Evolutionary conservation across 169 alveolate species (phyloP).

Genomic region (Cyclospora cayetanensis): DNA sequence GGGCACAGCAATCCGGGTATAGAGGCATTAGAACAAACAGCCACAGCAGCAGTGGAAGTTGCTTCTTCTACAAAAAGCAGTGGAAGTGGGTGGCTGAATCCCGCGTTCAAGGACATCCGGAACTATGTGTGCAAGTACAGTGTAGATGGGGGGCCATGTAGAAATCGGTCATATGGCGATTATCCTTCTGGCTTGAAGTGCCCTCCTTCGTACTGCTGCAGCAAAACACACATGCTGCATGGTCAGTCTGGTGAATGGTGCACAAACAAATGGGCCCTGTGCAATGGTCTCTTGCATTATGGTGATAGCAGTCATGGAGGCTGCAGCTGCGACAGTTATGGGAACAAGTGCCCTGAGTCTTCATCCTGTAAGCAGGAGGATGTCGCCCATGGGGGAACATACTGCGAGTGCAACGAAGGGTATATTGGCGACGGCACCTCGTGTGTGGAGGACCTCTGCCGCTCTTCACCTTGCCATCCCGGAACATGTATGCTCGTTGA

Average conservation of each 20-base stretch:
- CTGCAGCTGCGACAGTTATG: background rate
- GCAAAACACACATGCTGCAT: background rate
- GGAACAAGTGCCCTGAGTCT: background rate
- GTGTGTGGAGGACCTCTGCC: background rate
- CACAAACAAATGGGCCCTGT: background rate
- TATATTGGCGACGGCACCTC: background rate
- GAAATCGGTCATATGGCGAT: background rate
- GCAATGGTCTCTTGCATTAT: background rate
- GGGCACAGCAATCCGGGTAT: no score
- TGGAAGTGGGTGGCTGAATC: no score
- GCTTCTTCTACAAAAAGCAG: no score
- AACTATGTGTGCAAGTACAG: background rate
- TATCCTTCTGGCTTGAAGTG: background rate
- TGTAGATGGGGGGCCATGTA: conserved; percentile 2
- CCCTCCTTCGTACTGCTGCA: conserved; percentile 15
- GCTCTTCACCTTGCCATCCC: background rate
- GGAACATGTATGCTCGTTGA: background rate
- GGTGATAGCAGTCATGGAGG: background rate
- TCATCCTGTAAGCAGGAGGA: background rate
- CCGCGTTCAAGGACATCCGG: no score
- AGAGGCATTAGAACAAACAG: no score
- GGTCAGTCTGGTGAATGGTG: conserved; percentile 19
- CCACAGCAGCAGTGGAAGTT: no score
- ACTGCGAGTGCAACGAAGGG: conserved; percentile 1
- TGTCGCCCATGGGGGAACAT: background rate